Conservation (phyloP, 371 early-diverging fungal genomes). For the Syncephalastrum racemosum region DNA sequence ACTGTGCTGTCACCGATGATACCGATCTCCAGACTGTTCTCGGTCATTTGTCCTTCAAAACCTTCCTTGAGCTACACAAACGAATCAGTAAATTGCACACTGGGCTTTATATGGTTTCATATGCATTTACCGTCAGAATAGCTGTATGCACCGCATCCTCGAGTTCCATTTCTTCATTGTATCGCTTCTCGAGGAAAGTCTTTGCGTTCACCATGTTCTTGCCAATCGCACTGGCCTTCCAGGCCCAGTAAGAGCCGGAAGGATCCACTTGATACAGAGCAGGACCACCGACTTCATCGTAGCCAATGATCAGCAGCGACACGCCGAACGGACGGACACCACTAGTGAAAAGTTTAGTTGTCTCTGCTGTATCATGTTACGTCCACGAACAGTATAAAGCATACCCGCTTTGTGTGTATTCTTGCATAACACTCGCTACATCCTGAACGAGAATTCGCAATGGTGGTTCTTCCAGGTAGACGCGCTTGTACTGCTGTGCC, state of each 20-base stretch:
- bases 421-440: slow-evolving; percentile 96
- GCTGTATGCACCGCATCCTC: slow-evolving; percentile 99
- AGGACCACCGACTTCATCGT: slow-evolving; percentile 86
- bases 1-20: slow-evolving; percentile 70
- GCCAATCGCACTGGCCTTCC: slow-evolving; percentile 99
- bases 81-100: neutral
- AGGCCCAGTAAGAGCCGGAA: slow-evolving; percentile 96
- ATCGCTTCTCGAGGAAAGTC: slow-evolving; percentile 97
- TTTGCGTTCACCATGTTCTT: slow-evolving; percentile 98
- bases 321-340: slow-evolving; percentile 99
- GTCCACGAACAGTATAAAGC: slow-evolving; percentile 5
- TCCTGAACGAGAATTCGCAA: slow-evolving; percentile 93
- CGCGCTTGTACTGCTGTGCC: slow-evolving; percentile 91
- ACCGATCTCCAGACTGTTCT: slow-evolving; percentile 93
- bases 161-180: slow-evolving; percentile 89
- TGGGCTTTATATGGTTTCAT: neutral
- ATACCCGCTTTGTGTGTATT: slow-evolving; percentile 97
- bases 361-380: neutral
- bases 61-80: slow-evolving; percentile 86
- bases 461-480: slow-evolving; percentile 96
- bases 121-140: slow-evolving; percentile 73
- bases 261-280: slow-evolving; percentile 98
- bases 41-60: slow-evolving; percentile 95
- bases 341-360: slow-evolving; percentile 37
- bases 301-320: slow-evolving; percentile 95